Evolutionary conservation across 2,329 filamentous ascomycete genomes (phyloP).

Genomic region (Knufia fluminis): DNA sequence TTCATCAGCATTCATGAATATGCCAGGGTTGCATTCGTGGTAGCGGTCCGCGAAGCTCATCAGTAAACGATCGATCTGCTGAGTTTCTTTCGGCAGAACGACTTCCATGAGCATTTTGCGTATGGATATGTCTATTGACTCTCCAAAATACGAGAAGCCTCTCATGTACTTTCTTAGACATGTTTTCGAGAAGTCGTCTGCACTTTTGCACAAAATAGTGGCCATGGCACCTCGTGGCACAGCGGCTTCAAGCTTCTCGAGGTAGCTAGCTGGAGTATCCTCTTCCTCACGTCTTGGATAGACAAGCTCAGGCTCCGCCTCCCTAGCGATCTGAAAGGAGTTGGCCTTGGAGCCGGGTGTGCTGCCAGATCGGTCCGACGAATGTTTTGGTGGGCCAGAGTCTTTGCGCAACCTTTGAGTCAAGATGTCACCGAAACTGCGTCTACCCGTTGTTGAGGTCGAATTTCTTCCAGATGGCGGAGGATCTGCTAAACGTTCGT

Average conservation of each 20-base stretch:
- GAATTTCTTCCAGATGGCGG: constrained; percentile 56
- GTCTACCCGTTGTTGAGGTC: constrained; percentile 73
- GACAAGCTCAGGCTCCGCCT: constrained; percentile 47
- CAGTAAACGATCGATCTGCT: constrained; percentile 91
- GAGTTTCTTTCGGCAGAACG: constrained; percentile 90
- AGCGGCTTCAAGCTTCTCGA: constrained; percentile 71
- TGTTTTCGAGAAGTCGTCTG: constrained; percentile 70
- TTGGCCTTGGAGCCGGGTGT: constrained; percentile 75
- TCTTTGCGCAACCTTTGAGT: constrained; percentile 70
- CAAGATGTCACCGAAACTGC: constrained; percentile 86
- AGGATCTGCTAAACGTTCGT: constrained; percentile 53
- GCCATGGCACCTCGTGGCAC: constrained; percentile 76
- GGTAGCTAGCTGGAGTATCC: constrained; percentile 82
- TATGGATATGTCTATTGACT: constrained; percentile 96
- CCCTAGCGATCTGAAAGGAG: constrained; percentile 67
- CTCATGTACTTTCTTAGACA: constrained; percentile 93
- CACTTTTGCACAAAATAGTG: constrained; percentile 74
- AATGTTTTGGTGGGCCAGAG: constrained; percentile 61
- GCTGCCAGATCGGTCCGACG: constrained; percentile 49
- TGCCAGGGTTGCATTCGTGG: constrained; percentile 95
- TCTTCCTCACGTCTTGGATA: constrained; percentile 75
- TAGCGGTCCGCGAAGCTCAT: constrained; percentile 94
- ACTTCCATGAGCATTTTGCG: constrained; percentile 94
- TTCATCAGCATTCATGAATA: constrained; percentile 64
- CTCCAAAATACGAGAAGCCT: constrained; percentile 87